These are phyloP conservation scores for Buxus sempervirens DNA, from an alignment of 164 flowering plant genomes.

Conservation along the genomic window DNA sequence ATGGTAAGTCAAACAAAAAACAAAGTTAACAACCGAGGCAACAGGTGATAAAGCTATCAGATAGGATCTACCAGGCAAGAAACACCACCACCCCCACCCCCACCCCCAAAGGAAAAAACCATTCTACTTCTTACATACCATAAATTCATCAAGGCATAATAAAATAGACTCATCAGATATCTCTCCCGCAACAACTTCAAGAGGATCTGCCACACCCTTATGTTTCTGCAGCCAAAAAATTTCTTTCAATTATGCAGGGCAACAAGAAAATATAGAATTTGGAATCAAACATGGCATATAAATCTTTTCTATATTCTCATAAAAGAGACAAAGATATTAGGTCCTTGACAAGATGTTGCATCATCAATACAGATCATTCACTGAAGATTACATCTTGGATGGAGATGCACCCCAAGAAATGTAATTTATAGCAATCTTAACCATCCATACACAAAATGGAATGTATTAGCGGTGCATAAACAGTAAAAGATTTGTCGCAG, in stretches of 20 bases:
- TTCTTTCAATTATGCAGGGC: neutral
- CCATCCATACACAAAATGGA: neutral
- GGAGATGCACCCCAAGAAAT: neutral
- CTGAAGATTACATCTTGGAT: neutral
- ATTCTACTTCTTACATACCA: constrained; percentile 46
- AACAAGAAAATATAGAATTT: neutral
- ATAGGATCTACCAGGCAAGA: constrained; percentile 9
- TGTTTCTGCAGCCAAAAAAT: constrained; percentile 57
- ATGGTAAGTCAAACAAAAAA: constrained; percentile 5
- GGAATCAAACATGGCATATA: neutral
- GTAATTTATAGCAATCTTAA: neutral
- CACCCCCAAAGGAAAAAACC: too few relatives aligned
- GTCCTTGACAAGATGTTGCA: neutral
- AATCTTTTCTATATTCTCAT: neutral
- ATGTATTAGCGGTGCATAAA: neutral
- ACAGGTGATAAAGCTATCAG: neutral
- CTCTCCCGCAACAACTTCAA: constrained; percentile 96
- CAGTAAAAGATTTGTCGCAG: neutral
- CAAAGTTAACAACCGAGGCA: constrained; percentile 8
- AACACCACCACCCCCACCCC: too few relatives aligned
- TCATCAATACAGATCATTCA: neutral
- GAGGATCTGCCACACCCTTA: constrained; percentile 90
- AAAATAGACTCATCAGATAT: constrained; percentile 87
- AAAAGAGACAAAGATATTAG: too few relatives aligned
- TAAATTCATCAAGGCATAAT: constrained; percentile 94